These are phyloP conservation scores for Croton laevigatus DNA, from an alignment of 441 rosid genomes.

Conservation along the genomic window DNA sequence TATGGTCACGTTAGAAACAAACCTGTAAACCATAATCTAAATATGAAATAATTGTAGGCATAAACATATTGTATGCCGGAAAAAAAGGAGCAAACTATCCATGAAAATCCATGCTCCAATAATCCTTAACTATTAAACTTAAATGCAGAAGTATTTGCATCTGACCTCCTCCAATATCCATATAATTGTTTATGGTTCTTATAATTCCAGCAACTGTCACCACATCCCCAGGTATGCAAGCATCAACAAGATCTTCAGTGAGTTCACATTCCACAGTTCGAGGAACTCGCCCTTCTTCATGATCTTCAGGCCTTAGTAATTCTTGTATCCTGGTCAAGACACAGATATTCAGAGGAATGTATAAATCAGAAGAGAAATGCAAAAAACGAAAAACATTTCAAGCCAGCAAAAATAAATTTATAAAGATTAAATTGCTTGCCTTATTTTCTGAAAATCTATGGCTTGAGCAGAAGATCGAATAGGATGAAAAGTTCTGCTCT, in stretches of 20 bases:
- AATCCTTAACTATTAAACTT: background rate
- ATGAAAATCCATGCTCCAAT: background rate
- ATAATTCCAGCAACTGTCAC: constrained; percentile 95
- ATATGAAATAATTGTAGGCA: background rate
- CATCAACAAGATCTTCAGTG: constrained; percentile 88
- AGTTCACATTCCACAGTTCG: constrained; percentile 97
- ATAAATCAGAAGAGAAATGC: background rate
- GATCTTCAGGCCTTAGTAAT: constrained; percentile 69
- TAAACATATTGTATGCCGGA: background rate
- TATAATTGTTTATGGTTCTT: constrained; percentile 80
- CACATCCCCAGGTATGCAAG: constrained; percentile 98
- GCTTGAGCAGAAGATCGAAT: constrained; percentile 74
- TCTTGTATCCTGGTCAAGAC: constrained; percentile 70
- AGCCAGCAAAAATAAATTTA: background rate
- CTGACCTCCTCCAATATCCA: constrained; percentile 97
- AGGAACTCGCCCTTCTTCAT: constrained; percentile 99
- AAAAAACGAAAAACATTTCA: background rate
- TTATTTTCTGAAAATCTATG: constrained; percentile 94
- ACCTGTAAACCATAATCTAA: background rate
- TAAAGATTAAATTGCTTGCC: constrained; percentile 34
- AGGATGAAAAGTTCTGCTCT: constrained; percentile 73
- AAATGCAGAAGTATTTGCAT: constrained; percentile 13
- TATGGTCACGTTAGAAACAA: constrained; percentile 13
- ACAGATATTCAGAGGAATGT: constrained; percentile 12
- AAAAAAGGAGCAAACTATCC: background rate